Percentiles rank a stretch among this genome's conserved stretches.
These are phyloP conservation scores for Termitomyces sp. DNA, from an alignment of 768 basidiomycete genomes.

Conservation along the genomic window DNA sequence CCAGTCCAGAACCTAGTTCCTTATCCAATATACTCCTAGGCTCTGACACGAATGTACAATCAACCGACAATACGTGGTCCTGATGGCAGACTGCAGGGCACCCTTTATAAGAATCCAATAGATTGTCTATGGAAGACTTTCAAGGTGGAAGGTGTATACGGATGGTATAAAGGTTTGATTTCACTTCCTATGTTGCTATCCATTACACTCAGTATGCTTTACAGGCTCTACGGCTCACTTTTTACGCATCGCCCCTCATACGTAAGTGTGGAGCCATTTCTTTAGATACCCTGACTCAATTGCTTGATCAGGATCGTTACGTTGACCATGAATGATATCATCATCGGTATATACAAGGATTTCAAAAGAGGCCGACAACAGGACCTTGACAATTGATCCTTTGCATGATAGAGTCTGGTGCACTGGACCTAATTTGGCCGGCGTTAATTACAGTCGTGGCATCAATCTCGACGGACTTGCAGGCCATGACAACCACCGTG, in stretches of 20 bases:
- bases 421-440: background rate
- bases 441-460: too few species aligned
- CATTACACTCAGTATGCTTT: background rate
- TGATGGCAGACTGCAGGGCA: constrained; percentile 68
- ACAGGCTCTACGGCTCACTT: constrained; percentile 92
- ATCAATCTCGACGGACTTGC: background rate
- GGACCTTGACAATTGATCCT: constrained; percentile 20
- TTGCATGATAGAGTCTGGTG: background rate
- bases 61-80: constrained; percentile 77
- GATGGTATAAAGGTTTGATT: constrained; percentile 88
- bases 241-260: constrained; percentile 88
- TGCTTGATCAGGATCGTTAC: constrained; percentile 70
- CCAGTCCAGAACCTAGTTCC: background rate
- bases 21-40: constrained; percentile 32
- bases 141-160: constrained; percentile 81
- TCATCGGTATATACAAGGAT: constrained; percentile 64
- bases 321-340: constrained; percentile 82
- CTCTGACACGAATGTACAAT: constrained; percentile 94
- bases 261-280: constrained; percentile 42
- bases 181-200: background rate
- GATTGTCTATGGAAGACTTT: constrained; percentile 98
- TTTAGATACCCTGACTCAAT: background rate
- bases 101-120: constrained; percentile 86
- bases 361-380: constrained; percentile 23
- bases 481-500: background rate